Evolutionary conservation across 2,329 filamentous ascomycete genomes (phyloP).

Genomic region (Lomentospora prolificans): DNA sequence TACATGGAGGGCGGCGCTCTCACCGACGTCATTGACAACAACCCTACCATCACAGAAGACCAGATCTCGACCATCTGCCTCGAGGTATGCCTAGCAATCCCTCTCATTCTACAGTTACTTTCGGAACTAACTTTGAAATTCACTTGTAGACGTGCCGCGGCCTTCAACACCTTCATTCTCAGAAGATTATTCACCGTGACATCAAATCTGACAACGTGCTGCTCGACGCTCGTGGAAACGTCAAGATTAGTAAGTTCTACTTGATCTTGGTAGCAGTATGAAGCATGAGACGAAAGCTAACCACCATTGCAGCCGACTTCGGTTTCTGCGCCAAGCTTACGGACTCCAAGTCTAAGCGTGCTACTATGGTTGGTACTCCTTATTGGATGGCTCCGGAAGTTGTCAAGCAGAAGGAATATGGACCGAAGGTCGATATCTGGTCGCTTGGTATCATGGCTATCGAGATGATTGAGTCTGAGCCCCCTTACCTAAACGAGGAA

Average conservation of each 20-base stretch:
- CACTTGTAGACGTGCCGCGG: constrained; percentile 76
- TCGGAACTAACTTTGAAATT: not conserved
- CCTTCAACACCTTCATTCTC: constrained; percentile 83
- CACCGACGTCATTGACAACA: constrained; percentile 98
- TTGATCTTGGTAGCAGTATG: not conserved
- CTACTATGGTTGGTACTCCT: constrained; percentile 97
- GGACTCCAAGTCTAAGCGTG: constrained; percentile 91
- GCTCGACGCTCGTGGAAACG: constrained; percentile 84
- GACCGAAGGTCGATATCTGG: constrained; percentile 97
- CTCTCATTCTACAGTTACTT: not conserved
- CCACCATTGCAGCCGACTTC: constrained; percentile 67
- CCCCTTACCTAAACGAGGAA: constrained; percentile 95
- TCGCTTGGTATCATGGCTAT: constrained; percentile 99
- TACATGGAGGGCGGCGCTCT: constrained; percentile 98
- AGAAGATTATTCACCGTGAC: constrained; percentile 97
- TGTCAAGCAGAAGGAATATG: constrained; percentile 98
- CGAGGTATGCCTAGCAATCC: constrained; percentile 56
- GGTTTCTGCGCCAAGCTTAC: constrained; percentile 98
- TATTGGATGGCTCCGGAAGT: constrained; percentile 99
- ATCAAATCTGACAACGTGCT: constrained; percentile 99
- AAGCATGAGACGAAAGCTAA: too few relatives aligned
- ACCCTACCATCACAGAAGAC: constrained; percentile 84
- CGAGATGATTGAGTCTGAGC: constrained; percentile 98
- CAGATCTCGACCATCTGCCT: constrained; percentile 96
- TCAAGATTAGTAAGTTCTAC: constrained; percentile 79